Evolutionary conservation across 1,284 basidiomycete species (phyloP), one percentile per base, ranked within the genome.

Genomic region (Golubevia sp.): DNA sequence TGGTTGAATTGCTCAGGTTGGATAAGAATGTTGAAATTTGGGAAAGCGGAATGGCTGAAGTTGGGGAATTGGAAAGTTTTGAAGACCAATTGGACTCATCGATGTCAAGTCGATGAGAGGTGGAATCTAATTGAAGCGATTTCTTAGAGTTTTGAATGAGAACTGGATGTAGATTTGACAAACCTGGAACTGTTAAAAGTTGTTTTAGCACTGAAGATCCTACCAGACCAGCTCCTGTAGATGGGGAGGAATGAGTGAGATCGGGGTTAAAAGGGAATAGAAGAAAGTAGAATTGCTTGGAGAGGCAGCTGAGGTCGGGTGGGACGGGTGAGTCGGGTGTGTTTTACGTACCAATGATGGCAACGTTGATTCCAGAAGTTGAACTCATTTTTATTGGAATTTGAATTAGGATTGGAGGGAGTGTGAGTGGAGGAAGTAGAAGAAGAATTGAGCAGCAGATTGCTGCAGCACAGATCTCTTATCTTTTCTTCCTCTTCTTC

Each of bases 101-200:
- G 30, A 30, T 21, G 18, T 15, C 60, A 50, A 62, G 20, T 48
- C 23, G 3, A 25, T 63, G 58, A 25, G 74, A 62, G 0, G 59
- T 62, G 7, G 68, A 62, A 11, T 64, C 63, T 34, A 70, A 67
- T n/a, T 82, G 63, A 11, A 83, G 70, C 24, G 76, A 73, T 70
- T 82, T 79, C 55, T 76, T 78, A 64, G 71, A 75, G 68, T 83
- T 83, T 61, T 81, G 79, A 21, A 83, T 60, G 0, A 72, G 66
- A 20, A 83, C 72, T 38, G 82, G 76, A 61, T 70, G 65, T 30
- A 79, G 64, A 51, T 66, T 61, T 13, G 73, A 63, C 44, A 77
- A 68, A 15, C 57, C 49, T 0, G 73, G 53, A 23, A 73, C 66
- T 11, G 77, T 69, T 23, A 71, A 64, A 25, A 83, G 68, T 61